These are phyloP conservation scores for Candida taoyuanica DNA, from an alignment of 805 yeast genomes.

Conservation along the genomic window DNA sequence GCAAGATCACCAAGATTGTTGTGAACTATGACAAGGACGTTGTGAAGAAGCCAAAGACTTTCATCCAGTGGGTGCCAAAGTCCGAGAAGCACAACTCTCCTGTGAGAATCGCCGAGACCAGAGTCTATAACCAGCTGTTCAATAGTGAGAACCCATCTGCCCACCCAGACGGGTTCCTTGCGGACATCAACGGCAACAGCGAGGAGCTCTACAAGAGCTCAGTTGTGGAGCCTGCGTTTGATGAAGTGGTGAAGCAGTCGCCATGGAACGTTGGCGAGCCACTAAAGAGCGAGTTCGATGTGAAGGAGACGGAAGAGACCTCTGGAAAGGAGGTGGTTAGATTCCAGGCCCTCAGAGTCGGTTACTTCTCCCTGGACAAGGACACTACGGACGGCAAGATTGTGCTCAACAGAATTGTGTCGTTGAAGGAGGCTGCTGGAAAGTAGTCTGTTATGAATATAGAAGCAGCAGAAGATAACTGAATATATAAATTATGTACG, in stretches of 20 bases:
- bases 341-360: slow-evolving; percentile 96
- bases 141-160: slow-evolving; percentile 86
- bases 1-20: slow-evolving; percentile 63
- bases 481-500: too few relatives aligned
- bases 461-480: not conserved
- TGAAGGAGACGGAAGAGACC: slow-evolving; percentile 57
- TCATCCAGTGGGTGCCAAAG: slow-evolving; percentile 93
- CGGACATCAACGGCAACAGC: slow-evolving; percentile 76
- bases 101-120: slow-evolving; percentile 63
- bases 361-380: slow-evolving; percentile 87
- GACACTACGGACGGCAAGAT: slow-evolving; percentile 61
- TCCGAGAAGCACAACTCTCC: slow-evolving; percentile 58
- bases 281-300: slow-evolving; percentile 57
- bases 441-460: too few relatives aligned
- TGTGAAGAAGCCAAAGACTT: slow-evolving; percentile 75
- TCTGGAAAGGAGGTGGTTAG: slow-evolving; percentile 76
- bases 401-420: slow-evolving; percentile 85
- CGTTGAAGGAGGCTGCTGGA: slow-evolving; percentile 73
- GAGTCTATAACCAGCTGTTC: slow-evolving; percentile 85
- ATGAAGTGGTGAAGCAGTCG: slow-evolving; percentile 58
- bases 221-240: slow-evolving; percentile 73
- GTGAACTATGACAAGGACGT: slow-evolving; percentile 74
- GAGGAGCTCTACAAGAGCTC: slow-evolving; percentile 65
- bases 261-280: slow-evolving; percentile 67
- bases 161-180: slow-evolving; percentile 82